Base-by-base conservation (phyloP, 1,139 yeast genomes). In the Groenewaldozyma auringiensis region DNA sequence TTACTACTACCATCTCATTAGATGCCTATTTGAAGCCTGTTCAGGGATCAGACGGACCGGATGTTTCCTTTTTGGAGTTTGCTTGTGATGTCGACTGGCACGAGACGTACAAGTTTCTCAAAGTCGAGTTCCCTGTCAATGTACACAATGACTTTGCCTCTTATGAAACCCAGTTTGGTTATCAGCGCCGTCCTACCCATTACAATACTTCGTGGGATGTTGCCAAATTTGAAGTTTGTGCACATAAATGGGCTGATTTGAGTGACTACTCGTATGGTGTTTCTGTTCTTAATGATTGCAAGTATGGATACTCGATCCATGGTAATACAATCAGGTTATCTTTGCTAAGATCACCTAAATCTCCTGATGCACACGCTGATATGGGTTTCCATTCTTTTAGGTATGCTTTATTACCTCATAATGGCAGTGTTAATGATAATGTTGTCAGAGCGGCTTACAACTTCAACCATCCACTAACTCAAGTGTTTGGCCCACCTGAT, bases 151-250 rank as follows among this genome's bases (percentile, higher is more conserved):
- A 89, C 33, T 72, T 62, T 47, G 97, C 96, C 1, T 78, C 79
- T 47, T 92, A 86, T 63, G 98, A 92, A 64, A 88, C 96, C 1
- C 95, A 88, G 62, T 92, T 85, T 66, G 97, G 97, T 49, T 67
- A 84, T 43, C 92, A 95, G 13, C 79, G 76, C 57, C 78, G 97
- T 55, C 95, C 97, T 40, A 92, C 97, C 0, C 97, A 89, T 64
- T 89, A 73, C 68, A 92, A 92, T 62, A 89, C 97, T 1, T 70
- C 87, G 1, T 89, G 97, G 97, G 98, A 89, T 60, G 83, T 82
- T 37, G 97, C 97, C 50, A 88, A 88, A 65, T 92, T 92, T 65
- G 98, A 92, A 66, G 96, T 88, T 18, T 86, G 96, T 56, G 89
- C 84, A 58, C 97, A 92, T 65, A 85, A 86, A 61, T 92, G 87